phyloP scores from a whole-genome alignment of 495 filamentous ascomycete species.

The Acidomyces sp. region DNA sequence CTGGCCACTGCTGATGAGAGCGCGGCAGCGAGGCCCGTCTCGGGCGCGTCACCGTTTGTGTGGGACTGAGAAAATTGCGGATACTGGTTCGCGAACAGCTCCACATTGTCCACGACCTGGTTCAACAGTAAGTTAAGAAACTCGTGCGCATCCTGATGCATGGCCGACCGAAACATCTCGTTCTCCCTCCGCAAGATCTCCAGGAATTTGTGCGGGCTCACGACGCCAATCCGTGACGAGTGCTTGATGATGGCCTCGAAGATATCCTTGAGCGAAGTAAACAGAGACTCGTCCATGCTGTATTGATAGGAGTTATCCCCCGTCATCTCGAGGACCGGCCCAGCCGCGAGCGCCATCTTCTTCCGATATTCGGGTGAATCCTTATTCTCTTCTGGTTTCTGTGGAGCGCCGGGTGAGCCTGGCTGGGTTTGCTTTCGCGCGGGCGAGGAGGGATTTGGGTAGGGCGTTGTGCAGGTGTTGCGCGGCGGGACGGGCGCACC shows the following conservation, averaged over 20 bases:
- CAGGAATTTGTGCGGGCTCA: conserved; percentile 86
- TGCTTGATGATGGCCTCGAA: conserved; percentile 84
- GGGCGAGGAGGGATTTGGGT: conserved; percentile 15
- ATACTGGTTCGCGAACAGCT: conserved; percentile 54
- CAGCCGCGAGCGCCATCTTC: conserved; percentile 76
- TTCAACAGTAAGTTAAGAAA: conserved; percentile 94
- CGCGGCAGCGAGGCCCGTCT: conserved; percentile 26
- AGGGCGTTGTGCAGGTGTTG: conserved; percentile 12
- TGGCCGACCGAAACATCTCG: conserved; percentile 91
- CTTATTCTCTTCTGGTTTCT: conserved; percentile 58
- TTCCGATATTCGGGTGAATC: conserved; percentile 93
- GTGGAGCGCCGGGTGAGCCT: conserved; percentile 27
- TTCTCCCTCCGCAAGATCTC: conserved; percentile 88
- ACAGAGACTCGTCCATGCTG: conserved; percentile 88
- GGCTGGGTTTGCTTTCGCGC: conserved; percentile 12
- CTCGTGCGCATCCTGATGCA: conserved; percentile 98
- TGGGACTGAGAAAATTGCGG: conserved; percentile 20
- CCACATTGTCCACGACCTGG: conserved; percentile 86
- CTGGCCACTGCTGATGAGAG: conserved; percentile 16
- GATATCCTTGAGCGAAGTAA: conserved; percentile 88
- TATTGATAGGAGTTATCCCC: conserved; percentile 68
- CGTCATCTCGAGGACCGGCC: conserved; percentile 70
- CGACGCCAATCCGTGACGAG: conserved; percentile 68
- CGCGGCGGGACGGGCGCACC: conserved; percentile 2
- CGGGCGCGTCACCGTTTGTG: conserved; percentile 26